Conservation (phyloP, 345 rosid species). For the Brassica rapa region DNA sequence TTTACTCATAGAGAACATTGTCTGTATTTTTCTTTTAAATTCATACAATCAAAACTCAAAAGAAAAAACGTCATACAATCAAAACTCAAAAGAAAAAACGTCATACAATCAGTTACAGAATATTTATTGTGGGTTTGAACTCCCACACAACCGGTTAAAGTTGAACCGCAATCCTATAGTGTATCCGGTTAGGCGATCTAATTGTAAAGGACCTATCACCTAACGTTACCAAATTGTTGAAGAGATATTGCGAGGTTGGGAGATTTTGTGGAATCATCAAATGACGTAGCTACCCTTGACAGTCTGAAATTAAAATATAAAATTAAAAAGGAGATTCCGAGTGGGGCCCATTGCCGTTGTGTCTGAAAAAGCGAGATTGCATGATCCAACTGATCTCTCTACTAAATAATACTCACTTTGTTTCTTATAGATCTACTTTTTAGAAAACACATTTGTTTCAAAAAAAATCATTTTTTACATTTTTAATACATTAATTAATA, state of each 20-base stretch:
- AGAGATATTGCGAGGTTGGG: background rate
- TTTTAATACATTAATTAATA: no score
- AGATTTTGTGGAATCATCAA: background rate
- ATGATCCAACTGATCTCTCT: constrained; percentile 33
- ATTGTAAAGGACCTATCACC: background rate
- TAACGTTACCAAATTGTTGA: background rate
- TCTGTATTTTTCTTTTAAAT: no score
- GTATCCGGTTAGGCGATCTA: background rate
- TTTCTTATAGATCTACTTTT: no score
- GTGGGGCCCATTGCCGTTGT: constrained; percentile 47
- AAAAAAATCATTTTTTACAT: no score
- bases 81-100: no score
- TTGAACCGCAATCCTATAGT: background rate
- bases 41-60: no score
- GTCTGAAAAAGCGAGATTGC: constrained; percentile 33
- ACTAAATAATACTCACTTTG: background rate
- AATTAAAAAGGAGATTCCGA: constrained; percentile 23
- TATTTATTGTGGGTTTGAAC: no score
- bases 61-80: no score
- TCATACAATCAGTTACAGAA: no score
- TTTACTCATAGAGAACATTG: no score
- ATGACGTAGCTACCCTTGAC: constrained; percentile 3
- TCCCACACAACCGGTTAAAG: background rate
- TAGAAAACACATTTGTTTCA: no score
- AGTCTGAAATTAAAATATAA: background rate